phyloP scores from a whole-genome alignment of 768 basidiomycete genomes.

The Xanthoconium stramineum region DNA sequence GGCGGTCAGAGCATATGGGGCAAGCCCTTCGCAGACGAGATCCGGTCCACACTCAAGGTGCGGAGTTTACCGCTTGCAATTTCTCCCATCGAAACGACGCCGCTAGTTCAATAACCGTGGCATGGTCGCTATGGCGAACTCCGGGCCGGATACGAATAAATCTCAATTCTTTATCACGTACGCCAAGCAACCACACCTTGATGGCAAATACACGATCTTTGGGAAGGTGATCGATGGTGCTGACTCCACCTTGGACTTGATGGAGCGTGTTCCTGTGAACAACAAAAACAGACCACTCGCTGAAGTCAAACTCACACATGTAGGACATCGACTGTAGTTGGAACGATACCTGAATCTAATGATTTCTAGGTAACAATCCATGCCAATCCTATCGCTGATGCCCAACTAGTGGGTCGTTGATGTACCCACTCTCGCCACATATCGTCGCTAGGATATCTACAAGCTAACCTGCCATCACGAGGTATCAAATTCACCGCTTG shows the following conservation, averaged over 20 bases:
- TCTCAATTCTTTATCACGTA: slow-evolving; percentile 89
- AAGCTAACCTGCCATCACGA: background rate
- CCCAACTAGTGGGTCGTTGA: slow-evolving; percentile 34
- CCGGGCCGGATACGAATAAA: slow-evolving; percentile 92
- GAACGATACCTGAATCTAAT: background rate
- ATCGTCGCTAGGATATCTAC: slow-evolving; percentile 1
- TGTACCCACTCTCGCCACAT: background rate
- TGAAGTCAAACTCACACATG: slow-evolving; percentile 81
- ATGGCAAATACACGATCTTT: slow-evolving; percentile 92
- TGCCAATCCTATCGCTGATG: slow-evolving; percentile 93
- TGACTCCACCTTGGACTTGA: slow-evolving; percentile 91
- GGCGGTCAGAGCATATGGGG: slow-evolving; percentile 98
- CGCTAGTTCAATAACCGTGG: slow-evolving; percentile 90
- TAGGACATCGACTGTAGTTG: slow-evolving; percentile 36
- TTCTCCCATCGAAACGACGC: background rate
- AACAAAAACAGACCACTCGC: slow-evolving; percentile 84
- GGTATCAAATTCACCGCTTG: slow-evolving; percentile 49
- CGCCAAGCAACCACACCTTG: slow-evolving; percentile 89
- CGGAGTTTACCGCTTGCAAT: slow-evolving; percentile 3
- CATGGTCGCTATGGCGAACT: slow-evolving; percentile 97
- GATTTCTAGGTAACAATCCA: slow-evolving; percentile 74
- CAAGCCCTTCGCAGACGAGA: slow-evolving; percentile 85
- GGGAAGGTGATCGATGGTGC: slow-evolving; percentile 98
- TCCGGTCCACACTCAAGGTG: slow-evolving; percentile 92
- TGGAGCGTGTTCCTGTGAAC: slow-evolving; percentile 90